Conservation (phyloP, 108 stramenopile genomes). For the Thalassiosira profunda region DNA sequence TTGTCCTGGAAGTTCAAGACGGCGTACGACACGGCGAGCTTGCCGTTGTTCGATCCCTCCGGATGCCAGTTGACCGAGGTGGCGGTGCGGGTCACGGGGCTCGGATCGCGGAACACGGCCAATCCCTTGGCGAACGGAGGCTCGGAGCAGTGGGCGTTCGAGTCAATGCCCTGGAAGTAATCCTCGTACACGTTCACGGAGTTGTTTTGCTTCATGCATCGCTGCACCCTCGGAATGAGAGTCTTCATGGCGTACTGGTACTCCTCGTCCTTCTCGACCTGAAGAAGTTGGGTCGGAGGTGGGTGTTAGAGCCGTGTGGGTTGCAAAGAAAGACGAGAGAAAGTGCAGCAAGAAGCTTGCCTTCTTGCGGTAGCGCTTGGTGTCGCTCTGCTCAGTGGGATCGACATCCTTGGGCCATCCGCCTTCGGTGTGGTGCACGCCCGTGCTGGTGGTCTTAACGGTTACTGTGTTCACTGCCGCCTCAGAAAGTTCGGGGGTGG, state of each 20-base stretch:
- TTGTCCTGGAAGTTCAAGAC: conserved; percentile 87
- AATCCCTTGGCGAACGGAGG: conserved; percentile 91
- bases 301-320: too few species aligned
- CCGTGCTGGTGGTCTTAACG: conserved; percentile 66
- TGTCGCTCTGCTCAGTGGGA: conserved; percentile 81
- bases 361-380: conserved; percentile 80
- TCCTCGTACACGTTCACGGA: conserved; percentile 92
- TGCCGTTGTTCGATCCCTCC: conserved; percentile 67
- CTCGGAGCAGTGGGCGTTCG: conserved; percentile 79
- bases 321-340: too few species aligned
- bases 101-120: conserved; percentile 91
- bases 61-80: conserved; percentile 94
- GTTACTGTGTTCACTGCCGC: conserved; percentile 85
- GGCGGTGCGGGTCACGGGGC: conserved; percentile 73
- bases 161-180: conserved; percentile 61
- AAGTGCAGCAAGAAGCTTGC: too few species aligned
- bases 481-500: conserved; percentile 53
- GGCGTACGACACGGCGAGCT: conserved; percentile 88
- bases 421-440: conserved; percentile 87
- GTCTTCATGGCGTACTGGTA: conserved; percentile 75
- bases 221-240: conserved; percentile 76
- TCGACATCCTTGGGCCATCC: conserved; percentile 96
- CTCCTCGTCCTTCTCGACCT: conserved; percentile 91
- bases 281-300: too few species aligned
- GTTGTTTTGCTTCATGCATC: conserved; percentile 91